Conservation (phyloP, 2,329 filamentous ascomycete genomes). For the Phyllosticta citribraziliensis region DNA sequence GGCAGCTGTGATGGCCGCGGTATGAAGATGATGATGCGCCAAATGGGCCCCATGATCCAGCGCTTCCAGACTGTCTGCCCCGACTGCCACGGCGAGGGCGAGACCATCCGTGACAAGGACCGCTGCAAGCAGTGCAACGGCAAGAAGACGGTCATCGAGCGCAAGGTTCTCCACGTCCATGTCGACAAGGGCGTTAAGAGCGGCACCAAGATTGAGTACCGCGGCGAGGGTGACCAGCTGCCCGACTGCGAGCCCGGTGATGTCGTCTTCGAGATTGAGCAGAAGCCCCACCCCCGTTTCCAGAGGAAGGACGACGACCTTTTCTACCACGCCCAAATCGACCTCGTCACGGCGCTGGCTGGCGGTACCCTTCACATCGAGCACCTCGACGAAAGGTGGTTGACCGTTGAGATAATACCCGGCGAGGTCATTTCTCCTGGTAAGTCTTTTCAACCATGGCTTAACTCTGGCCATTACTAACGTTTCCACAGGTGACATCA, state of each 20-base stretch:
- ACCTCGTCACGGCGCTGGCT: constrained; percentile 86
- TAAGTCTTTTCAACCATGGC: constrained; percentile 39
- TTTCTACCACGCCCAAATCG: constrained; percentile 90
- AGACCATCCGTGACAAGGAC: constrained; percentile 94
- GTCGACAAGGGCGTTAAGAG: constrained; percentile 90
- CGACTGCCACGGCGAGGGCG: constrained; percentile 94
- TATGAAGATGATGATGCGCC: constrained; percentile 99
- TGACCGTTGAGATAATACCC: constrained; percentile 83
- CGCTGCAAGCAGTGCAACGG: constrained; percentile 92
- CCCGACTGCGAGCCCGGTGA: constrained; percentile 90
- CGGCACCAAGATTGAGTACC: constrained; percentile 95
- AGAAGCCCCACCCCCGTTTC: constrained; percentile 96
- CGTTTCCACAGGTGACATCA: constrained; percentile 59
- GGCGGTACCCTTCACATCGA: constrained; percentile 88
- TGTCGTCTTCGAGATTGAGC: constrained; percentile 96
- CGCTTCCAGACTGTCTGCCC: constrained; percentile 98
- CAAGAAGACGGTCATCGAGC: constrained; percentile 96
- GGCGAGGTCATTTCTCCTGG: constrained; percentile 91
- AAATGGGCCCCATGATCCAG: constrained; percentile 99
- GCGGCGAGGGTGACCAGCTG: constrained; percentile 90
- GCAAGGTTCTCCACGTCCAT: constrained; percentile 96
- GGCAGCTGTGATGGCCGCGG: constrained; percentile 82
- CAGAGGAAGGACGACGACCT: constrained; percentile 93
- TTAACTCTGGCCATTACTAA: background rate
- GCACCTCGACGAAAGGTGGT: constrained; percentile 94